Evolutionary conservation across 257 asterid species (phyloP).

Genomic region (Scutellaria barbata): DNA sequence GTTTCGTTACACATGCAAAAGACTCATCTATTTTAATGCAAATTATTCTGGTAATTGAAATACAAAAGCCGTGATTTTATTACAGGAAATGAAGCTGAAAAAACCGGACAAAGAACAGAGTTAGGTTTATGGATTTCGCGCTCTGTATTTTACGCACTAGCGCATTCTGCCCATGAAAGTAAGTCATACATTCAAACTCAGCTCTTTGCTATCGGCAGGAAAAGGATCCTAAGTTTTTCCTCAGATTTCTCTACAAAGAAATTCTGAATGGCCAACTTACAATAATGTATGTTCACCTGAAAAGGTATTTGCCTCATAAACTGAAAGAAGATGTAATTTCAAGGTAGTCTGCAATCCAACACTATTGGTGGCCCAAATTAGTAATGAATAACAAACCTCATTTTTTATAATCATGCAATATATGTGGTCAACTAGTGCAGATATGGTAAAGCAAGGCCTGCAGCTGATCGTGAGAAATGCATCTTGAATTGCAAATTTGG

Average conservation of each 20-base stretch:
- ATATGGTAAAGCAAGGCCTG: background rate
- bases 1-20: slow-evolving; percentile 6
- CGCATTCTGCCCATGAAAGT: background rate
- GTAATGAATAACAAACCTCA: background rate
- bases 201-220: background rate
- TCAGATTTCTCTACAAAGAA: background rate
- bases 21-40: background rate
- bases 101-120: background rate
- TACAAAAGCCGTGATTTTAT: background rate
- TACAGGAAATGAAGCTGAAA: no score
- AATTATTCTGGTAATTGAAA: background rate
- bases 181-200: slow-evolving; percentile 8
- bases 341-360: background rate
- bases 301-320: background rate
- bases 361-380: background rate
- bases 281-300: background rate
- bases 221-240: background rate
- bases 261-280: background rate
- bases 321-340: background rate
- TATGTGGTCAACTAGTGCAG: background rate
- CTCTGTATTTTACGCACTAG: background rate
- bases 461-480: background rate
- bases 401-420: background rate
- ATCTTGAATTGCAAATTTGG: background rate
- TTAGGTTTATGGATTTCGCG: background rate